Evolutionary conservation across 257 asterid genomes (phyloP).

Genomic region (Fraxinus excelsior): DNA sequence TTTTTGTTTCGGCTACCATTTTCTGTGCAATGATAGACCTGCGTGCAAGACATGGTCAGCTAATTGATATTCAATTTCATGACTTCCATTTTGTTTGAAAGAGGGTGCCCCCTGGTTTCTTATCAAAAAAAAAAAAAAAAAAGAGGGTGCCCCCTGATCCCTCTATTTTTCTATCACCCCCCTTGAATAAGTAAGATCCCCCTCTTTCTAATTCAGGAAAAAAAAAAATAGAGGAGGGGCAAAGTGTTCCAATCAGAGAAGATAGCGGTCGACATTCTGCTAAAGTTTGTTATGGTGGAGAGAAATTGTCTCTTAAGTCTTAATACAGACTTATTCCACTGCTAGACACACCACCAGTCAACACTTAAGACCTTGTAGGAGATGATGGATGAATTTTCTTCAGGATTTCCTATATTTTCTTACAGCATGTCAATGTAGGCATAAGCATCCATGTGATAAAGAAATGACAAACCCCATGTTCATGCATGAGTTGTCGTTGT

Average conservation of each 20-base stretch:
- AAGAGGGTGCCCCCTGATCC: background rate
- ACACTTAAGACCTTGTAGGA: too few relatives aligned
- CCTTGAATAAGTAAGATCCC: background rate
- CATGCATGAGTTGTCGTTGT: background rate
- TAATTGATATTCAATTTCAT: background rate
- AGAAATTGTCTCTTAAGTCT: background rate
- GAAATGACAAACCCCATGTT: background rate
- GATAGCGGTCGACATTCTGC: background rate
- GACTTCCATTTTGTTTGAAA: background rate
- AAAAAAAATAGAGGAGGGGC: background rate
- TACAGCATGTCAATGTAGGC: background rate
- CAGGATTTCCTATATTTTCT: background rate
- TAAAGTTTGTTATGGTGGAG: background rate
- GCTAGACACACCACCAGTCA: background rate
- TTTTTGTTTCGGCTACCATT: too few relatives aligned
- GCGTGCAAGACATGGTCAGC: too few relatives aligned
- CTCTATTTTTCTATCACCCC: too few relatives aligned
- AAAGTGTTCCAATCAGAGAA: too few relatives aligned
- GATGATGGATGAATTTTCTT: background rate
- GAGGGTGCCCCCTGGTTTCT: background rate
- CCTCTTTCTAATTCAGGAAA: background rate
- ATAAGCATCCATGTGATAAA: background rate
- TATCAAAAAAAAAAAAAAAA: too few relatives aligned
- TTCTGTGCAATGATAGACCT: too few relatives aligned
- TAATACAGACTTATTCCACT: background rate